Conservation (phyloP, 306 rosid genomes). For the Erythrophleum fordii region DNA sequence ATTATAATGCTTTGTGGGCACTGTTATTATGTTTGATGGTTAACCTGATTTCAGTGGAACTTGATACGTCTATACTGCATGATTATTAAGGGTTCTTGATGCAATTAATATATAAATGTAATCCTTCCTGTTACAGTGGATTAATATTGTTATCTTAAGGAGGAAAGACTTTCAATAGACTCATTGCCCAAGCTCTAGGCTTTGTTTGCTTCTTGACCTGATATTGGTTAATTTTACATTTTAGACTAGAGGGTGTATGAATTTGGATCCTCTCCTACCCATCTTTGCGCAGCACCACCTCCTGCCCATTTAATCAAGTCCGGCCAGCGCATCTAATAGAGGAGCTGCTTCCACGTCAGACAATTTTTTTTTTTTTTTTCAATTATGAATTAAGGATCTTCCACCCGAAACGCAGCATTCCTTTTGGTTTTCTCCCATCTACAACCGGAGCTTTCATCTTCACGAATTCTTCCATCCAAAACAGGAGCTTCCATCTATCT, state of each 20-base stretch:
- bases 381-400: no score
- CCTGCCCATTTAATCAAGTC: no score
- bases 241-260: neutral
- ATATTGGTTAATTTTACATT: neutral
- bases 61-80: slow-evolving; percentile 20
- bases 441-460: no score
- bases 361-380: no score
- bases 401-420: no score
- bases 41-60: slow-evolving; percentile 24
- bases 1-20: slow-evolving; percentile 12
- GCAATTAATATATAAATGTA: slow-evolving; percentile 32
- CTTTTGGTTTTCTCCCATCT: no score
- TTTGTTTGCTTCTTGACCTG: neutral
- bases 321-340: no score
- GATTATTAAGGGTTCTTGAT: slow-evolving; percentile 33
- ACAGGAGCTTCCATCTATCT: no score
- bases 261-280: no score
- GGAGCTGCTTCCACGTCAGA: no score
- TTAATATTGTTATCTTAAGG: neutral
- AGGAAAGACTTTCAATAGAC: neutral
- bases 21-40: slow-evolving; percentile 12
- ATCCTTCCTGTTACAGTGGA: neutral
- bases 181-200: neutral
- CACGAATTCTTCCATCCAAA: no score
- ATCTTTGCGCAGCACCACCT: no score